phyloP scores from a whole-genome alignment of 2,329 filamentous ascomycete genomes.

The Orbilia ellipsospora region DNA sequence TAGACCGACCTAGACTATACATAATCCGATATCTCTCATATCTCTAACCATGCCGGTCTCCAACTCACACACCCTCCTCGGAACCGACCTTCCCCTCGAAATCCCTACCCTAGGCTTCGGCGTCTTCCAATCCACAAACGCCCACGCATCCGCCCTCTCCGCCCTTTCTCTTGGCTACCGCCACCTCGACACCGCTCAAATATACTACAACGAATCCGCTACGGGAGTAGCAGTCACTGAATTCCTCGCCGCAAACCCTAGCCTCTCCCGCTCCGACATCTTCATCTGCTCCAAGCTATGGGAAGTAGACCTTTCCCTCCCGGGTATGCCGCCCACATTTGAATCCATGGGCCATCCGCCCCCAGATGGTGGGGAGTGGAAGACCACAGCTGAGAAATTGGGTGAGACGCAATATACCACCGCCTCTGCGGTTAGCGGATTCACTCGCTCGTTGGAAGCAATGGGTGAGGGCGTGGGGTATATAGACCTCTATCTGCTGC shows the following conservation, averaged over 20 bases:
- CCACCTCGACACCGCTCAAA: slow-evolving; percentile 48
- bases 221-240: slow-evolving; percentile 37
- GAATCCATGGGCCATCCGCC: slow-evolving; percentile 32
- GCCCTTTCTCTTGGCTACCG: slow-evolving; percentile 38
- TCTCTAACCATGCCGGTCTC: slow-evolving; percentile 23
- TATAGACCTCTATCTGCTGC: slow-evolving; percentile 81
- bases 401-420: slow-evolving; percentile 27
- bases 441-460: slow-evolving; percentile 28
- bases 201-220: slow-evolving; percentile 44
- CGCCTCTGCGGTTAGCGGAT: slow-evolving; percentile 19
- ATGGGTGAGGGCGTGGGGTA: slow-evolving; percentile 71
- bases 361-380: slow-evolving; percentile 26
- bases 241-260: slow-evolving; percentile 33
- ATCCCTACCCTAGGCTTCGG: slow-evolving; percentile 43
- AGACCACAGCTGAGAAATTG: slow-evolving; percentile 23
- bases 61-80: slow-evolving; percentile 14
- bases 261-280: slow-evolving; percentile 36
- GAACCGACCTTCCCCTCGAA: slow-evolving; percentile 5
- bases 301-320: slow-evolving; percentile 38
- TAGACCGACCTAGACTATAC: too few relatives aligned
- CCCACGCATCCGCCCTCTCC: slow-evolving; percentile 37
- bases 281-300: slow-evolving; percentile 52
- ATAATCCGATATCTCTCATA: too few relatives aligned
- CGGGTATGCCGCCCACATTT: slow-evolving; percentile 35
- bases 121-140: slow-evolving; percentile 48